These are phyloP conservation scores for Copromyces sp. DNA, from an alignment of 495 filamentous ascomycete species.

Conservation along the genomic window DNA sequence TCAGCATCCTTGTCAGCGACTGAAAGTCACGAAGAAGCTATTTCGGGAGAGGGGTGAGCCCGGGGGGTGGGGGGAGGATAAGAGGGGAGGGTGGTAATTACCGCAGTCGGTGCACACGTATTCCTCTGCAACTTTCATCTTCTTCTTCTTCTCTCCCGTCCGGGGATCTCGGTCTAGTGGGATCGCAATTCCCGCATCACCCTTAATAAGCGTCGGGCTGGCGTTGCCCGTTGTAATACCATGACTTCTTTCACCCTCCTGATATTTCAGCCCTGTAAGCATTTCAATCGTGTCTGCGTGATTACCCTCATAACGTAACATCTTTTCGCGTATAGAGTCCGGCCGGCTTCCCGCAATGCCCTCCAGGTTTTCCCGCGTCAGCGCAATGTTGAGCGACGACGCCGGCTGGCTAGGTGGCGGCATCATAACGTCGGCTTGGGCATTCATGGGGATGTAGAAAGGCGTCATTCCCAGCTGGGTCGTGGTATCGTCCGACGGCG, in stretches of 20 bases:
- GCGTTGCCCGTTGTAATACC: slow-evolving; percentile 81
- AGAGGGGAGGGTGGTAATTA: slow-evolving; percentile 5
- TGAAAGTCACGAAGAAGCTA: not conserved
- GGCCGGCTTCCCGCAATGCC: slow-evolving; percentile 56
- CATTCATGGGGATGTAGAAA: slow-evolving; percentile 11
- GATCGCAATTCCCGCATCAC: slow-evolving; percentile 78
- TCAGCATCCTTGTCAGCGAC: not conserved
- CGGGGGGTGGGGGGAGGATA: not conserved
- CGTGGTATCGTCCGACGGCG: slow-evolving; percentile 38
- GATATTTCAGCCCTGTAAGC: slow-evolving; percentile 80
- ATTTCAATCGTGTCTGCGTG: slow-evolving; percentile 88
- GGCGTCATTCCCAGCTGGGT: slow-evolving; percentile 6
- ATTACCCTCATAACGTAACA: slow-evolving; percentile 64
- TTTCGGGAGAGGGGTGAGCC: not conserved
- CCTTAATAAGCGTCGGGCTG: slow-evolving; percentile 70
- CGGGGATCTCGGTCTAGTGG: slow-evolving; percentile 59
- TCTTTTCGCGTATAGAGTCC: slow-evolving; percentile 68
- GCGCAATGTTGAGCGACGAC: slow-evolving; percentile 46
- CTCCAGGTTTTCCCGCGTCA: slow-evolving; percentile 72
- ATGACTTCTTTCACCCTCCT: slow-evolving; percentile 77
- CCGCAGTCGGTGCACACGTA: slow-evolving; percentile 96
- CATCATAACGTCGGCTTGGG: slow-evolving; percentile 39
- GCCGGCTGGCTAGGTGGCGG: slow-evolving; percentile 58
- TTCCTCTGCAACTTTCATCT: slow-evolving; percentile 81
- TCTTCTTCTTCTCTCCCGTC: slow-evolving; percentile 74